Evolutionary conservation across 202 grass and related monocot genomes (phyloP).

Genomic region (Setaria italica): DNA sequence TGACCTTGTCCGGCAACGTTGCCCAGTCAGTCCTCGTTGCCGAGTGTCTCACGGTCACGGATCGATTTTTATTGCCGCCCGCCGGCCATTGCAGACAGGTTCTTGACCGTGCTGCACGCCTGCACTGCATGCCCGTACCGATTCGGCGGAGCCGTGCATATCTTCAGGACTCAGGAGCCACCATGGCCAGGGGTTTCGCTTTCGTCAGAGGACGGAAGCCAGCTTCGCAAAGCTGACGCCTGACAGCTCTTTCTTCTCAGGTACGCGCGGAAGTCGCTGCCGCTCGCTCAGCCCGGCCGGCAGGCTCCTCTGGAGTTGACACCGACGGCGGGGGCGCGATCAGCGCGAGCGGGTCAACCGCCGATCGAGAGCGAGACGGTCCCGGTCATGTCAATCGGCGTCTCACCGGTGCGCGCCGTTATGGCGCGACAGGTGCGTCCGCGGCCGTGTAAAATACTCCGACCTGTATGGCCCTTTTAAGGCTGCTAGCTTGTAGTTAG

Average conservation of each 20-base stretch:
- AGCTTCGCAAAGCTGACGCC: neutral
- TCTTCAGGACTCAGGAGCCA: neutral
- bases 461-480: neutral
- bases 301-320: neutral
- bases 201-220: neutral
- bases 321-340: neutral
- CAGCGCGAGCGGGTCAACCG: neutral
- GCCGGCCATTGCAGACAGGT: neutral
- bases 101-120: neutral
- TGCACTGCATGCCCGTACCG: neutral
- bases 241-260: neutral
- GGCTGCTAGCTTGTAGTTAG: too few relatives aligned
- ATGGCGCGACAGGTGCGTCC: neutral
- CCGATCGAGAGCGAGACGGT: neutral
- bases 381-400: neutral
- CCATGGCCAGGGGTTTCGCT: neutral
- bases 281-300: neutral
- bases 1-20: too few relatives aligned
- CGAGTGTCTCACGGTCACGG: too few relatives aligned
- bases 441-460: neutral
- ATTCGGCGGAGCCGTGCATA: neutral
- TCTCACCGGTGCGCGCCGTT: conserved; percentile 7
- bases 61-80: too few relatives aligned
- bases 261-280: neutral
- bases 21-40: too few relatives aligned